Base-by-base conservation (phyloP, 495 filamentous ascomycete species). In the Aspergillus affinis region DNA sequence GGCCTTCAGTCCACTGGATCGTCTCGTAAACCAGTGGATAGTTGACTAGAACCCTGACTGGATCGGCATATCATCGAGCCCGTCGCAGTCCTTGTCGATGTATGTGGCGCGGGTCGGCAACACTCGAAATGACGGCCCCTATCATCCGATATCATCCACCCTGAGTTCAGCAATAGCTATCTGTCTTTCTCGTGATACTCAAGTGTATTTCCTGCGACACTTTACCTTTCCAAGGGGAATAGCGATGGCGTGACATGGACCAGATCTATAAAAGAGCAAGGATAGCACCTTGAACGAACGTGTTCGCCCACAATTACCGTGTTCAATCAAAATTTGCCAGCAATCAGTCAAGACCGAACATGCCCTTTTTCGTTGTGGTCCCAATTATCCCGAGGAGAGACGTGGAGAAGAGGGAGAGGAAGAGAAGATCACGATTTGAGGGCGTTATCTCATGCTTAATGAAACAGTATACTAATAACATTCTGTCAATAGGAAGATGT, bases 401-500 rank as follows among this genome's bases (percentile, higher is more conserved):
- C 23, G 23, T 41, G 12, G 13, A 15, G 13, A 41, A 15, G 12
- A 15, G 12, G 12, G 12, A 41, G 10, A 15, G 36, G 12, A 41
- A 41, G 36, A 41, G 10, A 36, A 36, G 32, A 36, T 2, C 32
- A 12, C 2, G 32, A 36, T 9, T 9, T 9, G 32, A 13, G 32
- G 36, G 36, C 36, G 13, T 15, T 41, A 15, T 41, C 36, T 15
- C 36, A 10, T 13, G 36, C 36, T 41, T 41, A 36, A 19, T 53
- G 23, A 29, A 27, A 36, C 51, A 12, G 12, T 55, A 59, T 54
- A 55, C 68, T 73, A 63, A 74, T 68, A 45, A 4, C 57, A 53
- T 23, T 44, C 13, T 23, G 51, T 62, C 55, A 67, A 55, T 73
- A 98, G 94, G 65, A 98, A 98, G 78, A 98, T 98, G 94, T 98